Percentiles rank a stretch among this genome's conserved stretches.
Conservation (phyloP, 352 stramenopile genomes). For the Phytopythium montanum region DNA sequence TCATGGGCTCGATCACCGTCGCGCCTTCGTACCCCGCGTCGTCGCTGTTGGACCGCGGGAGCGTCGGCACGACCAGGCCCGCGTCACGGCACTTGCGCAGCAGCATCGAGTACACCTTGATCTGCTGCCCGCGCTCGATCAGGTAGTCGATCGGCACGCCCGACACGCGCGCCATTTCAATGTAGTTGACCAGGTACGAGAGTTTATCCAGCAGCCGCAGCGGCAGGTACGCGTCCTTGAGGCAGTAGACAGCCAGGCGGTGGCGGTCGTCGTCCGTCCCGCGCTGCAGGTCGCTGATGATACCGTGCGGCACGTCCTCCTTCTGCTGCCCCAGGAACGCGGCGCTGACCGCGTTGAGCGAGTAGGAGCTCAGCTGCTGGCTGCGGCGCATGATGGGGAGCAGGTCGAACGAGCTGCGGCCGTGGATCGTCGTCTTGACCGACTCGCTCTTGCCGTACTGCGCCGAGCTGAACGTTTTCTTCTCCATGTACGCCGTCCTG, state of each 20-base stretch:
- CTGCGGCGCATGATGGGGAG: slow-evolving; percentile 99
- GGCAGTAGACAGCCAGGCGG: slow-evolving; percentile 98
- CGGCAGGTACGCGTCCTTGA: slow-evolving; percentile 98
- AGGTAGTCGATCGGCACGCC: slow-evolving; percentile 98
- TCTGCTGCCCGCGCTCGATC: slow-evolving; percentile 98
- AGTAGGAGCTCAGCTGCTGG: slow-evolving; percentile 99
- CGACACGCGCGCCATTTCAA: slow-evolving; percentile 99
- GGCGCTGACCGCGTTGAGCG: slow-evolving; percentile 98
- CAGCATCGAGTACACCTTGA: slow-evolving; percentile 99
- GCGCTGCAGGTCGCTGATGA: slow-evolving; percentile 94
- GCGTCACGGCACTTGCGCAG: slow-evolving; percentile 95
- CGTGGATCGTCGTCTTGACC: slow-evolving; percentile 97
- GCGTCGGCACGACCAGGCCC: slow-evolving; percentile 95
- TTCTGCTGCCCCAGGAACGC: slow-evolving; percentile 99
- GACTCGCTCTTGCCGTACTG: slow-evolving; percentile 98
- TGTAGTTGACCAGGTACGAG: slow-evolving; percentile 98
- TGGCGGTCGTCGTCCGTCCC: slow-evolving; percentile 97
- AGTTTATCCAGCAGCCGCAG: slow-evolving; percentile 98
- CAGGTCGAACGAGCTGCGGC: slow-evolving; percentile 98
- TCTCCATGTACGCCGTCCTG: slow-evolving; percentile 89
- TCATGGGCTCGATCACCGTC: slow-evolving; percentile 99
- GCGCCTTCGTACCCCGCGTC: slow-evolving; percentile 96
- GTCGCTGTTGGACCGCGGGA: slow-evolving; percentile 86
- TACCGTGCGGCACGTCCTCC: slow-evolving; percentile 99
- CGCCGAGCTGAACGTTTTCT: slow-evolving; percentile 97